Base-by-base conservation (phyloP, 805 yeast species). In the Cyberlindnera maclurae region DNA sequence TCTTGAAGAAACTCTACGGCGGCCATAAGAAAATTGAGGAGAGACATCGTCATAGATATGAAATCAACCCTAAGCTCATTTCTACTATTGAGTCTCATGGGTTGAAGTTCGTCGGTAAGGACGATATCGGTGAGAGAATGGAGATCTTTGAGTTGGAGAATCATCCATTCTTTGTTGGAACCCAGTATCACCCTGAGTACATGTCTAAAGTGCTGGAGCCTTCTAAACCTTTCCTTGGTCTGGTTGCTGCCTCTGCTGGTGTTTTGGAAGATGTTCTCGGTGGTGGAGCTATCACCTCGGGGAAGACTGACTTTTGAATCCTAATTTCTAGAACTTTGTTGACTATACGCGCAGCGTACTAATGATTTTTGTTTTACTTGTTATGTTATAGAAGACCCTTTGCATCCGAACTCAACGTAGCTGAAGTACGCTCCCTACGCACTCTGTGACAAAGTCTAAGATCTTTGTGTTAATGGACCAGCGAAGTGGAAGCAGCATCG, bases 41-140 rank as follows among this genome's bases (percentile, higher is more conserved):
- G 70, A 85, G 99, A 73, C 99, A 93, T 64, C 83, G 99, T 70
- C 99, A 93, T 65, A 80, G 99, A 68, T 93, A 93, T 63, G 99
- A 93, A 65, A 85, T 93, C 53, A 90, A 89, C 65, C 99, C 98
- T 12, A 75, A 73, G 47, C 69, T 85, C 51, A 81, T 89, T 47
- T 68, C 65, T 13, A 63, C 67, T 32, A 74, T 90, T 45, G 97
- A 93, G 65, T 62, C 63, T 7, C 67, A 79, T 37, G 98, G 97
- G 15, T 73, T 94, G 62, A 68, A 70, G 50, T 93, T 89, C 60
- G 90, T 93, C 41, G 98, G 97, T 58, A 86, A 82, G 63, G 98
- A 93, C 64, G 97, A 89, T 59, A 64, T 77, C 34, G 84, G 81
- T 46, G 75, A 78, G 54, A 83, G 99, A 71, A 93, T 94, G 95